Evolutionary conservation across 2,329 filamentous ascomycete genomes (phyloP).

Genomic region (Pseudomassariella vexata): DNA sequence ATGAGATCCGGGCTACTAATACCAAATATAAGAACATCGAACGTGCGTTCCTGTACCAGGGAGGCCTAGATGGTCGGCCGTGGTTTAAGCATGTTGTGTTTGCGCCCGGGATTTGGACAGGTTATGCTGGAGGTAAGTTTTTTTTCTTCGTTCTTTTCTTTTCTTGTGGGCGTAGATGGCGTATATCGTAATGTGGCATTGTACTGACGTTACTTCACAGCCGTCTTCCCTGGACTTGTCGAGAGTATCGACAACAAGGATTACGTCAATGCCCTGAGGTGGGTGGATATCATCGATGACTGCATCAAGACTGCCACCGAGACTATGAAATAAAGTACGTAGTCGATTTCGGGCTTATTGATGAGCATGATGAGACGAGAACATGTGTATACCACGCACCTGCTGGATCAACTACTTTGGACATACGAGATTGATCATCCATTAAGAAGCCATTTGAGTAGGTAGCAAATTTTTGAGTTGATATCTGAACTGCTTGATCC

Average conservation of each 20-base stretch:
- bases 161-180: background rate
- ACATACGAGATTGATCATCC: too few relatives aligned
- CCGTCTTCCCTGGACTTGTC: constrained; percentile 56
- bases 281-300: constrained; percentile 52
- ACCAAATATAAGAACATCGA: constrained; percentile 80
- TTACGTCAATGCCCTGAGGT: constrained; percentile 51
- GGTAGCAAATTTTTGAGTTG: too few relatives aligned
- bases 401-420: too few relatives aligned
- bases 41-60: constrained; percentile 68
- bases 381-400: too few relatives aligned
- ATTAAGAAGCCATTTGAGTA: too few relatives aligned
- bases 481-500: too few relatives aligned
- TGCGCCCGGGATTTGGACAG: constrained; percentile 86
- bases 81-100: constrained; percentile 98
- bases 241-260: constrained; percentile 58
- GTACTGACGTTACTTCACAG: constrained; percentile 23
- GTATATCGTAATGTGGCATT: too few relatives aligned
- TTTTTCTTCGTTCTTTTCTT: constrained; percentile 8
- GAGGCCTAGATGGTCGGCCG: constrained; percentile 69
- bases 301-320: constrained; percentile 42
- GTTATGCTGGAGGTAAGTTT: constrained; percentile 69
- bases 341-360: too few relatives aligned
- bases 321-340: constrained; percentile 23
- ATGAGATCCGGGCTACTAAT: constrained; percentile 64
- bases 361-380: too few relatives aligned